These are phyloP conservation scores for Plasmodium cynomolgi DNA, from an alignment of 169 alveolate species.

Conservation along the genomic window DNA sequence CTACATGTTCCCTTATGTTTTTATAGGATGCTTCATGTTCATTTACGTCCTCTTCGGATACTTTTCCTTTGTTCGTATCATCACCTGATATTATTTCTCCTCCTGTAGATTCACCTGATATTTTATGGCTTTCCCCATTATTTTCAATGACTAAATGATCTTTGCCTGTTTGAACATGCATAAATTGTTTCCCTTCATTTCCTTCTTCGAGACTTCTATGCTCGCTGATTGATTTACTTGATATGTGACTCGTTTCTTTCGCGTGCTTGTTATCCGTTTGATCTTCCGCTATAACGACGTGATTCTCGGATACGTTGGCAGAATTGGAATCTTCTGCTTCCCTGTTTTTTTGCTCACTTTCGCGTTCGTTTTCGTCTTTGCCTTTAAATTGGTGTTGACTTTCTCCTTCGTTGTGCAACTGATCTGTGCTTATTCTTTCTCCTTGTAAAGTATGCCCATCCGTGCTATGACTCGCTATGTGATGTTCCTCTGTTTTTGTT, in stretches of 20 bases:
- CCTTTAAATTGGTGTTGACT: not conserved
- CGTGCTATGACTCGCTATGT: not conserved
- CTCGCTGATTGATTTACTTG: not conserved
- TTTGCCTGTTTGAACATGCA: not conserved
- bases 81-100: conserved; percentile 16
- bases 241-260: not conserved
- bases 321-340: not conserved
- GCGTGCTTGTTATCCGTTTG: not conserved
- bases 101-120: not conserved
- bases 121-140: not conserved
- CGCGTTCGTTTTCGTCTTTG: not conserved
- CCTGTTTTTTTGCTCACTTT: not conserved
- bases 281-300: not conserved
- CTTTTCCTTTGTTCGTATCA: not conserved
- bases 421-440: not conserved
- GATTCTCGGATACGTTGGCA: not conserved
- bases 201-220: not conserved
- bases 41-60: not conserved
- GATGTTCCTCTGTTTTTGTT: not conserved
- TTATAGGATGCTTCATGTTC: not conserved
- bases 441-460: conserved; percentile 2
- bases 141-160: not conserved
- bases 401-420: not conserved
- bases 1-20: conserved; percentile 3
- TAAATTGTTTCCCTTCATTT: not conserved